A percentile compares a stretch with the other conserved stretches of the same genome.
These are phyloP conservation scores for Phytophthora meadii DNA, from an alignment of 352 stramenopile genomes.

Conservation along the genomic window DNA sequence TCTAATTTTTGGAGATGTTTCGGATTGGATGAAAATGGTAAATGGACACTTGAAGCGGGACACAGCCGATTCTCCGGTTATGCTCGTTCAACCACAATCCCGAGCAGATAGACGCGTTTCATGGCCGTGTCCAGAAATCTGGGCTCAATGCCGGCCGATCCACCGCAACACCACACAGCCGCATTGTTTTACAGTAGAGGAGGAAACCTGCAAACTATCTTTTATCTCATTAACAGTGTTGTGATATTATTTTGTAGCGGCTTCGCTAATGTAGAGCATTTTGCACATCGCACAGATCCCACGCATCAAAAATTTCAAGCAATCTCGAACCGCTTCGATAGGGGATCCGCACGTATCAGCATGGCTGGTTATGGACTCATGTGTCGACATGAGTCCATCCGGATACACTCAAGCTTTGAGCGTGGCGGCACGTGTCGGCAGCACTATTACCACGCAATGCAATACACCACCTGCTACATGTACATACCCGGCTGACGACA, in stretches of 20 bases:
- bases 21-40: conserved; percentile 12
- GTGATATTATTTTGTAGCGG: background rate
- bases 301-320: background rate
- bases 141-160: conserved; percentile 17
- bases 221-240: too few species aligned
- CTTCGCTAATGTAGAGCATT: background rate
- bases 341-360: background rate
- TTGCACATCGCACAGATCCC: conserved; percentile 1
- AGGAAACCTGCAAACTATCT: background rate
- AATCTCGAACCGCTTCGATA: conserved; percentile 1
- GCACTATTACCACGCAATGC: background rate
- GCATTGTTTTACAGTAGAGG: background rate
- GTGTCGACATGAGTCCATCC: too few species aligned
- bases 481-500: background rate
- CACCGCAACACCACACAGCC: conserved; percentile 16
- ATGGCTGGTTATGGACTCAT: background rate
- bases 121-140: conserved; percentile 26
- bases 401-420: background rate
- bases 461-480: background rate
- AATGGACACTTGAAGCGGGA: conserved; percentile 8
- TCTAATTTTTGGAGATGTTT: background rate
- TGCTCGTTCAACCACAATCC: conserved; percentile 18
- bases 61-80: conserved; percentile 1
- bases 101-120: conserved; percentile 19
- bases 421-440: background rate